phyloP scores from a whole-genome alignment of 2,329 filamentous ascomycete genomes.

The Fusarium sp. region DNA sequence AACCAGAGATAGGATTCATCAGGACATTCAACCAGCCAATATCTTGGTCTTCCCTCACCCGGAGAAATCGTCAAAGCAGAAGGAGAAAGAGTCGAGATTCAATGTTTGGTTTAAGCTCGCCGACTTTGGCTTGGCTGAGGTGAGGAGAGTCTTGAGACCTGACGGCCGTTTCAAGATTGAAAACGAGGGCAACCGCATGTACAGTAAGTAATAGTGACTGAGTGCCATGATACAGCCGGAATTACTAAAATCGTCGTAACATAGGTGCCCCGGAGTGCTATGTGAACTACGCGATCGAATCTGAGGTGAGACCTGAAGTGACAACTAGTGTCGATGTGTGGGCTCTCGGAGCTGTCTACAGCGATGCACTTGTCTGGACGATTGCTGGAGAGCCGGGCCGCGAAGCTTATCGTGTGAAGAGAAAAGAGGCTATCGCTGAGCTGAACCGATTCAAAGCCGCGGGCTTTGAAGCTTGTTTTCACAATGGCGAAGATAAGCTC shows the following conservation, averaged over 20 bases:
- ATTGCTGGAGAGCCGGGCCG: background rate
- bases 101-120: conserved; percentile 8
- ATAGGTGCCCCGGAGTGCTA: conserved; percentile 13
- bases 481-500: no score
- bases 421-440: no score
- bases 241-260: no score
- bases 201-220: conserved; percentile 7
- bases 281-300: background rate
- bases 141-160: background rate
- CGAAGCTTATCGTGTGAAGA: background rate
- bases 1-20: background rate
- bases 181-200: conserved; percentile 16
- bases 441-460: no score
- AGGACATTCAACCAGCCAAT: conserved; percentile 24
- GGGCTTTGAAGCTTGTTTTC: no score
- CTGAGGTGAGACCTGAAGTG: background rate
- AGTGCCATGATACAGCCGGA: no score
- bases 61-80: no score
- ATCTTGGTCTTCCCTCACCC: conserved; percentile 16
- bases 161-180: fast-evolving
- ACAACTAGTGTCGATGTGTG: conserved; percentile 2
- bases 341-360: conserved; percentile 21
- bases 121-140: conserved; percentile 16
- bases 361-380: conserved; percentile 23
- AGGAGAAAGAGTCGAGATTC: background rate